Base-by-base conservation (phyloP, 179 eudicot genomes). In the Vitellaria paradoxa region DNA sequence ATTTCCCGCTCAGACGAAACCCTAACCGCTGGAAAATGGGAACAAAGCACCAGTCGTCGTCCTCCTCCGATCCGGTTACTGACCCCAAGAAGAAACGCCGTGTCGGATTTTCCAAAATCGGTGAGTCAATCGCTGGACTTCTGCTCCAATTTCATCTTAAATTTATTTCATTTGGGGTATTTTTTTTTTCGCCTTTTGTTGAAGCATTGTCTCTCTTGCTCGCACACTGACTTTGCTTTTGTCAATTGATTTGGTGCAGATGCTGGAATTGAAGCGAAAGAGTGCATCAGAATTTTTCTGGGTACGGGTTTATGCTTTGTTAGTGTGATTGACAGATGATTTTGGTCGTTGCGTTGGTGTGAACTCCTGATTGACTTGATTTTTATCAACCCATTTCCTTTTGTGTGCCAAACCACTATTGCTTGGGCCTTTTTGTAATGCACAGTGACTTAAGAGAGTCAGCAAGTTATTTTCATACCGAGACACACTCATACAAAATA, bases 71-170 rank as follows among this genome's bases (percentile, higher is more conserved):
- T 78, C 77, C 87, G 7, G 50, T 77, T 70, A 17, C 88, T 78
- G 97, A 90, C 47, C 81, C 90, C 68, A 95, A 91, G 84, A 95
- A 88, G 79, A 87, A 88, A 68, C 97, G 99, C 66, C 92, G 97
- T 18, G 97, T 90, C 62, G 87, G 81, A 50, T 80, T 91, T 79
- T 77, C 91, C 68, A 67, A 79, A 60, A 70, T 70, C 73, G 97
- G 99, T 93, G 49, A 72, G 77, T 79, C 79, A 59, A 3, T n/a
- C 60, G 24, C 46, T 2, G 0, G 14, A 24, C 57, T 26, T 47
- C 68, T 20, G 13, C 52, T 60, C 64, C 45, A 68, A 20, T 40
- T 20, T 78, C 64, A 23, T 55, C 66, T 10, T 59, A 59, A 61
- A 14, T 53, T 7, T n/a, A 9, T 46, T 30, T 26, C 30, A 14